Percentiles rank a stretch among this genome's conserved stretches.
Evolutionary conservation across 1,139 yeast genomes (phyloP).

Genomic region (Kodamaea arcana): DNA sequence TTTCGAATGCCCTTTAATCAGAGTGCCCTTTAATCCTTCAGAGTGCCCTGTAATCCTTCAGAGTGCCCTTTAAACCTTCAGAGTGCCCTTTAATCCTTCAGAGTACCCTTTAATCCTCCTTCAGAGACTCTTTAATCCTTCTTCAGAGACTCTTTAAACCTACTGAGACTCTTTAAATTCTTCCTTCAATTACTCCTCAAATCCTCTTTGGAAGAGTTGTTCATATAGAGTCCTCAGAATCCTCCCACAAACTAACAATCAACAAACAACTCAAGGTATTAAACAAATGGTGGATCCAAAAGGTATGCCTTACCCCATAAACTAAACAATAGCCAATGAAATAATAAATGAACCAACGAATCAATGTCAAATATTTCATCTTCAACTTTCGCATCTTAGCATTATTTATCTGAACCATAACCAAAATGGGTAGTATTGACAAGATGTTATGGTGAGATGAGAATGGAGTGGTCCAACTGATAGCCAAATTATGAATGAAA

Average conservation of each 20-base stretch:
- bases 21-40: too few relatives aligned
- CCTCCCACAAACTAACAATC: constrained; percentile 14
- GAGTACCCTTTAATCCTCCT: too few relatives aligned
- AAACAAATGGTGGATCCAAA: constrained; percentile 65
- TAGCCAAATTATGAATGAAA: constrained; percentile 62
- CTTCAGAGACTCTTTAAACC: too few relatives aligned
- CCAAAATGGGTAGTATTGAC: constrained; percentile 60
- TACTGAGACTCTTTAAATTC: too few relatives aligned
- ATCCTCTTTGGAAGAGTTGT: too few relatives aligned
- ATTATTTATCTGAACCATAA: constrained; percentile 46
- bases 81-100: too few relatives aligned
- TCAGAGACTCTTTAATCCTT: too few relatives aligned
- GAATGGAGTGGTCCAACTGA: constrained; percentile 72
- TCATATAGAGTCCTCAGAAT: too few relatives aligned
- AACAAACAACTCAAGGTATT: constrained; percentile 52
- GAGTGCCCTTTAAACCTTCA: too few relatives aligned
- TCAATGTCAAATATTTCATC: constrained; percentile 5
- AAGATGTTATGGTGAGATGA: constrained; percentile 71
- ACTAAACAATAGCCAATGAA: constrained; percentile 51
- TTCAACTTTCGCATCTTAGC: constrained; percentile 8
- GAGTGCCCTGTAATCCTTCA: too few relatives aligned
- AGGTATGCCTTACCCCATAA: constrained; percentile 67
- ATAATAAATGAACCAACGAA: constrained; percentile 26
- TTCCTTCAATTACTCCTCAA: too few relatives aligned
- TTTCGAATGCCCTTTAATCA: too few relatives aligned